Evolutionary conservation across 371 early-diverging fungal species (phyloP), one percentile per base, ranked within the genome.

Genomic region (Mortierella sp.): DNA sequence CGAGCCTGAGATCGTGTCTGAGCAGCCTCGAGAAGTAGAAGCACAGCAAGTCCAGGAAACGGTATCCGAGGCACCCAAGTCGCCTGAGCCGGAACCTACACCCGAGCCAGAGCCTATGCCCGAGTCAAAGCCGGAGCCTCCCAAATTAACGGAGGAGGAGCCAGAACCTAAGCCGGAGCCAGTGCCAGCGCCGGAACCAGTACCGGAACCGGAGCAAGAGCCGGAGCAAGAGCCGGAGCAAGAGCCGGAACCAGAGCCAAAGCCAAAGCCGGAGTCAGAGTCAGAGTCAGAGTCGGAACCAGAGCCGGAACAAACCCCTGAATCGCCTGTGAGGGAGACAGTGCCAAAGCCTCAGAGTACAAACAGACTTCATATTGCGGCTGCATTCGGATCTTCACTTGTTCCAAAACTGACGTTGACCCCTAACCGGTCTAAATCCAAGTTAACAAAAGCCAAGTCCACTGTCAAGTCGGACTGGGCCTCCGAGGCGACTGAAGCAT

Each of bases 381-480:
- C 37, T 37, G 37, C 37, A 4, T 76, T 76, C 44, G 77, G 57
- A 48, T 68, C 77, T 21, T 69, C 80, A 0, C 66, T 79, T 26
- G 80, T 50, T 23, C 80, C 80, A n/a, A 79, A 70, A 37, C 64
- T 79, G 45, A 79, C 80, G 1, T 25, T 79, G 43, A 65, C 70
- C 0, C 73, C 80, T 28, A 69, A 57, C 61, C 53, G 53, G 11
- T 26, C 53, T 4, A 73, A 69, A 55, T 58, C 66, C 29, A 60
- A 48, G 43, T 26, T 50, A 14, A 29, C 63, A 11, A n/a, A 58
- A 7, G 48, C 60, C 6, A 51, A 46, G n/a, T 60, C 70, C 23
- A 7, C 60, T n/a, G 15, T 59, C 18, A 45, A 29, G 26, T 68
- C 79, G 5, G 79, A 79, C 23, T 79, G 80, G 80, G 80, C 80